Percentiles rank a stretch among this genome's conserved stretches.
Evolutionary conservation across 2,329 filamentous ascomycete genomes (phyloP).

Genomic region (Plectosphaerella cucumerina): DNA sequence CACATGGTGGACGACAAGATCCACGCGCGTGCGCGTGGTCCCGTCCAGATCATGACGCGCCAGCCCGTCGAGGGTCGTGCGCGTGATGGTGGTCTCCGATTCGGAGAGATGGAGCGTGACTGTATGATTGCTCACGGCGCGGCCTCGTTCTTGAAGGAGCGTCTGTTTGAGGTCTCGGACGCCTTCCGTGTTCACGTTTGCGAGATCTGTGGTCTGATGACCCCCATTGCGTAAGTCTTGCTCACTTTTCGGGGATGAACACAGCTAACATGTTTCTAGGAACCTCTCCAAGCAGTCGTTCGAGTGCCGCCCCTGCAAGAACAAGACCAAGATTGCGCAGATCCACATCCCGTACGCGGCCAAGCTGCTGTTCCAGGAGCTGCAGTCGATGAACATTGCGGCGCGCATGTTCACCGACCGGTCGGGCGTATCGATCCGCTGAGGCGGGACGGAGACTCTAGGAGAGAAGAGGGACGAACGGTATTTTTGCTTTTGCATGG

Average conservation of each 20-base stretch:
- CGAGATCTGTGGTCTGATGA: constrained; percentile 98
- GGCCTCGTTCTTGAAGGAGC: constrained; percentile 93
- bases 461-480: too few species aligned
- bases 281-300: constrained; percentile 95
- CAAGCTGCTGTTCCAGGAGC: constrained; percentile 96
- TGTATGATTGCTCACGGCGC: constrained; percentile 99
- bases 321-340: constrained; percentile 98
- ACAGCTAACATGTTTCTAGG: constrained; percentile 43
- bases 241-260: constrained; percentile 1
- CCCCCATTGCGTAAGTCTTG: constrained; percentile 86
- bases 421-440: constrained; percentile 70
- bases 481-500: too few species aligned
- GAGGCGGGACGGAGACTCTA: constrained; percentile 13
- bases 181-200: constrained; percentile 98
- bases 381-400: constrained; percentile 97
- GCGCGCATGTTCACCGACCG: constrained; percentile 93
- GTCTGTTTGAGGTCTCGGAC: constrained; percentile 94
- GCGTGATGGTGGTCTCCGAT: constrained; percentile 93
- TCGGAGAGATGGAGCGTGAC: constrained; percentile 99
- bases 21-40: constrained; percentile 94
- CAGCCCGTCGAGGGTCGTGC: constrained; percentile 98
- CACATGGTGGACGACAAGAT: constrained; percentile 99
- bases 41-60: constrained; percentile 93
- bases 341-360: constrained; percentile 97
- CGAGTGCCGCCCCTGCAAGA: constrained; percentile 95